These are phyloP conservation scores for Gossypioides kirkii DNA, from an alignment of 345 rosid genomes.

Conservation along the genomic window DNA sequence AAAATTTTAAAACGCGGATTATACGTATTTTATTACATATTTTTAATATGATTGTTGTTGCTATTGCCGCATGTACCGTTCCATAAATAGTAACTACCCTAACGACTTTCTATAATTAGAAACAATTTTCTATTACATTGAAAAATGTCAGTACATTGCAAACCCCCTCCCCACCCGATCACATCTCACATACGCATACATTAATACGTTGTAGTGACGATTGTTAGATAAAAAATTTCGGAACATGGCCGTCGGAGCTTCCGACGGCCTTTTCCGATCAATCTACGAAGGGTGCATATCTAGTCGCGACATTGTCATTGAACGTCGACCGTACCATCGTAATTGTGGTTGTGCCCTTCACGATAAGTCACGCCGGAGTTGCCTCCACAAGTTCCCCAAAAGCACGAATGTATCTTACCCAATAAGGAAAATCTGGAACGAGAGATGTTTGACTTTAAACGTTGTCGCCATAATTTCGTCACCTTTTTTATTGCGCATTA, in stretches of 20 bases:
- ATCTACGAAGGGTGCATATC: constrained; percentile 55
- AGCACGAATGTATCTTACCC: constrained; percentile 42
- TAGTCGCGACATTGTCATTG: constrained; percentile 33
- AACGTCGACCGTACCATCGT: constrained; percentile 64
- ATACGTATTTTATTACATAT: too few species aligned
- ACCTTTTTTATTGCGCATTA: constrained; percentile 31
- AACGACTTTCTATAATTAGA: neutral
- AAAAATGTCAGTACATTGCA: neutral
- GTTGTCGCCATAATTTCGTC: constrained; percentile 31
- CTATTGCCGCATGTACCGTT: neutral
- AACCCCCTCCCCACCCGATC: neutral
- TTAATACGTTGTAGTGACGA: neutral
- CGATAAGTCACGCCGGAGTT: constrained; percentile 20
- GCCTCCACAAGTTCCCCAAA: constrained; percentile 21
- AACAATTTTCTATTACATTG: neutral
- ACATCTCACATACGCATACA: too few species aligned
- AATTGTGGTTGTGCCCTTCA: constrained; percentile 63
- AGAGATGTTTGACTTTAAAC: constrained; percentile 41
- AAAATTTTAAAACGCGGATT: too few species aligned
- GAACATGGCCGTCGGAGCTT: constrained; percentile 40
- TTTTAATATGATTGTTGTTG: neutral
- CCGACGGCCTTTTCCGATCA: constrained; percentile 46
- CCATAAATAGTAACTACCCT: neutral
- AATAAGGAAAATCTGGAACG: constrained; percentile 53
- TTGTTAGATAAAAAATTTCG: neutral